Evolutionary conservation across 768 basidiomycete species (phyloP).

Genomic region (Rhizopogon salebrosus): DNA sequence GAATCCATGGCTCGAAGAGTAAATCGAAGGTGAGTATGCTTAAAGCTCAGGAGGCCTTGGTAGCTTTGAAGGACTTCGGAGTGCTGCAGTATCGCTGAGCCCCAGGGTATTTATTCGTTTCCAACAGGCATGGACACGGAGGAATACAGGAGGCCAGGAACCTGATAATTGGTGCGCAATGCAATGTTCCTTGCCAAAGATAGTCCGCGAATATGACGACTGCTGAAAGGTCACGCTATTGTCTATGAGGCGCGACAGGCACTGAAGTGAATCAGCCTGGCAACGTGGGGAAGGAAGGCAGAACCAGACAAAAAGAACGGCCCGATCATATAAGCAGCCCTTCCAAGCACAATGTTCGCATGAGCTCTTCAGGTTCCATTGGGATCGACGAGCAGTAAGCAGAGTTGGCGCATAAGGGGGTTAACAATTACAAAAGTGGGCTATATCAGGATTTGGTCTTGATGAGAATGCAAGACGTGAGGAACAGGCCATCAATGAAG

Average conservation of each 20-base stretch:
- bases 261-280: too few relatives aligned
- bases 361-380: neutral
- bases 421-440: neutral
- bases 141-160: neutral
- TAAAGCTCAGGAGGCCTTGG: neutral
- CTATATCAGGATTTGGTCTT: neutral
- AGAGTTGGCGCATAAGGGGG: neutral
- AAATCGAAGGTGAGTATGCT: neutral
- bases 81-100: neutral
- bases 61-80: neutral
- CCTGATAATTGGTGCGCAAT: neutral
- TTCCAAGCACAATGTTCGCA: too few relatives aligned
- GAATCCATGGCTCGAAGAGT: neutral
- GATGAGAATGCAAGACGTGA: too few relatives aligned
- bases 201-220: neutral
- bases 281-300: neutral
- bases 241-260: neutral
- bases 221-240: neutral
- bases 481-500: too few relatives aligned
- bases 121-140: neutral
- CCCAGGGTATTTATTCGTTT: neutral
- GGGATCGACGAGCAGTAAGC: neutral
- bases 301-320: neutral
- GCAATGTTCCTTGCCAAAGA: neutral
- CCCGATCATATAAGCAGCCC: neutral